A percentile compares a stretch with the other conserved stretches of the same genome.
These are phyloP conservation scores for Pugionium dolabratum DNA, from an alignment of 345 rosid genomes.

Conservation along the genomic window DNA sequence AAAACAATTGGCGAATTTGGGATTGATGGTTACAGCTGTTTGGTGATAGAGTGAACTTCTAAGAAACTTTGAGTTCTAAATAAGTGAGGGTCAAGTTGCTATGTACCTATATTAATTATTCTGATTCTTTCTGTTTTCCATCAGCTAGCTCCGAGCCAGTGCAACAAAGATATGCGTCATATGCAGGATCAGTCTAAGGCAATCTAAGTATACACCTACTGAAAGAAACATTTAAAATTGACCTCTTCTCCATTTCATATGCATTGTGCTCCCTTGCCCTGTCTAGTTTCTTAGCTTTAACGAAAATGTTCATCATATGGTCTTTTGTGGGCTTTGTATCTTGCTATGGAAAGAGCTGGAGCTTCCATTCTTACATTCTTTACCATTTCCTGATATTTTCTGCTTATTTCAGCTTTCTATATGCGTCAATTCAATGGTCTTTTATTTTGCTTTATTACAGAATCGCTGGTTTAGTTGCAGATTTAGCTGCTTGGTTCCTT, in stretches of 20 bases:
- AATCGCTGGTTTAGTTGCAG: neutral
- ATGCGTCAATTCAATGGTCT: neutral
- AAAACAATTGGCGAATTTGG: neutral
- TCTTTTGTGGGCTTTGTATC: neutral
- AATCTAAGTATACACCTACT: conserved; percentile 1
- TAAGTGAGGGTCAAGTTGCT: conserved; percentile 2
- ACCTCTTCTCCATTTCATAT: neutral
- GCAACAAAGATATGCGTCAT: neutral
- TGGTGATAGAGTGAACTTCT: conserved; percentile 14
- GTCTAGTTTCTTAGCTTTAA: neutral
- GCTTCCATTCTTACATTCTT: conserved; percentile 12
- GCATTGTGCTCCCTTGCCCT: neutral
- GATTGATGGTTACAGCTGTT: neutral
- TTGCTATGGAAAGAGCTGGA: neutral
- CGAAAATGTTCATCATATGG: neutral
- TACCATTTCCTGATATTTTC: neutral
- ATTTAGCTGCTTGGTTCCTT: conserved; percentile 8
- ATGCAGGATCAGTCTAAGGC: neutral
- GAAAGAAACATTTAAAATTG: neutral
- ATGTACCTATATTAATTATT: neutral
- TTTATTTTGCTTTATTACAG: neutral
- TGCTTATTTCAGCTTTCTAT: conserved; percentile 14
- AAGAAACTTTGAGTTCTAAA: conserved; percentile 7
- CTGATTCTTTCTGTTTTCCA: conserved; percentile 1
- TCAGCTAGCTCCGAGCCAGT: neutral